These are phyloP conservation scores for Metschnikowia dekortorum DNA, from an alignment of 805 yeast species.

Conservation along the genomic window DNA sequence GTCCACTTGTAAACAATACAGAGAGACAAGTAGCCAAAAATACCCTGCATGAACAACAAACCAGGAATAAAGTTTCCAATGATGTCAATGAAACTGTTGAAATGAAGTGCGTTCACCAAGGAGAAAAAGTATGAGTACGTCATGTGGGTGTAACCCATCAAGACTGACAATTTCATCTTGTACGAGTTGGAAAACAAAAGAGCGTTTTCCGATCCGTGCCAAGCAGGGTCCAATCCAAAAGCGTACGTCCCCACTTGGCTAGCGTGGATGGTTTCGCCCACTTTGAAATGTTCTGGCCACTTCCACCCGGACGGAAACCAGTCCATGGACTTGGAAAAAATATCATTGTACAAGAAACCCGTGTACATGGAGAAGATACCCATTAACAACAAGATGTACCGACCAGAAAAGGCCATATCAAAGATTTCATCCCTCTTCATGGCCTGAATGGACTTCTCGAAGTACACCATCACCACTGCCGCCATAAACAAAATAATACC, in stretches of 20 bases:
- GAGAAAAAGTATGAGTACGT: constrained; percentile 83
- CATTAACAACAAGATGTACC: constrained; percentile 88
- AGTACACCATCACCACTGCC: constrained; percentile 64
- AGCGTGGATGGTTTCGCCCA: constrained; percentile 69
- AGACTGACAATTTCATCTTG: constrained; percentile 92
- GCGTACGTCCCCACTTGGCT: constrained; percentile 64
- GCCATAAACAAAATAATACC: constrained; percentile 79
- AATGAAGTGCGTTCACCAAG: constrained; percentile 69
- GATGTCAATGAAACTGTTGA: constrained; percentile 71
- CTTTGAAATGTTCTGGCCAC: constrained; percentile 75
- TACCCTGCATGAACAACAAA: constrained; percentile 89
- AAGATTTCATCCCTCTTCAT: constrained; percentile 86
- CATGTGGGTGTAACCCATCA: constrained; percentile 96
- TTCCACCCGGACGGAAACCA: constrained; percentile 87
- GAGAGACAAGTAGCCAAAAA: constrained; percentile 86
- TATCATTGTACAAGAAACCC: constrained; percentile 89
- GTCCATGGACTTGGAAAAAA: constrained; percentile 88
- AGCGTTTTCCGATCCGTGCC: constrained; percentile 97
- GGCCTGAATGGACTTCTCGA: constrained; percentile 65
- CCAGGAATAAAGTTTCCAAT: constrained; percentile 95
- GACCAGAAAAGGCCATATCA: constrained; percentile 93
- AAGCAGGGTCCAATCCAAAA: constrained; percentile 85
- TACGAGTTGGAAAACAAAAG: constrained; percentile 89
- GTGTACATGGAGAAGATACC: constrained; percentile 94
- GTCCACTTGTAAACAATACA: constrained; percentile 92